Conservation (phyloP, 1,284 basidiomycete genomes). For the Afroboletus lepidellus region DNA sequence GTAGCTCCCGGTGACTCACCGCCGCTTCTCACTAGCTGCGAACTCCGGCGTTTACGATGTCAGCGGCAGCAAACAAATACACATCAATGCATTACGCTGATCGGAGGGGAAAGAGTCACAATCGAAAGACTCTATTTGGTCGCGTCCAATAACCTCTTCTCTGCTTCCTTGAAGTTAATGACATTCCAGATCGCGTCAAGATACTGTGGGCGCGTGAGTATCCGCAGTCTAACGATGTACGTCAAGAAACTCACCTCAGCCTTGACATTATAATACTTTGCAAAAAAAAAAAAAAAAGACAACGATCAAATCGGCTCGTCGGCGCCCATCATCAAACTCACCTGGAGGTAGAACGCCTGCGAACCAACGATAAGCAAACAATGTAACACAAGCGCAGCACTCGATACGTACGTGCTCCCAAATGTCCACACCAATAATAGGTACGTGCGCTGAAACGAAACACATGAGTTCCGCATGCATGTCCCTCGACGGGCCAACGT, state of each 20-base stretch:
- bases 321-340: conserved; percentile 16
- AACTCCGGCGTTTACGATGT: background rate
- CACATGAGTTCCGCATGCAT: conserved; percentile 5
- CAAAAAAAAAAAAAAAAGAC: conserved; percentile 7
- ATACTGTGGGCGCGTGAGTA: conserved; percentile 50
- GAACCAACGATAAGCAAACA: conserved; percentile 12
- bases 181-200: conserved; percentile 81
- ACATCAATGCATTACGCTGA: conserved; percentile 11
- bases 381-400: conserved; percentile 1
- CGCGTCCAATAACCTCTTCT: conserved; percentile 66
- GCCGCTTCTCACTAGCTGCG: background rate
- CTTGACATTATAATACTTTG: conserved; percentile 90
- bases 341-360: conserved; percentile 76
- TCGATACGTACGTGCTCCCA: conserved; percentile 80
- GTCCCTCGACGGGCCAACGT: conserved; percentile 20
- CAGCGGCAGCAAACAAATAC: background rate
- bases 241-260: conserved; percentile 63
- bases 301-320: conserved; percentile 1
- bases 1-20: background rate
- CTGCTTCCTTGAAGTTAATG: conserved; percentile 81
- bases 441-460: conserved; percentile 61
- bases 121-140: conserved; percentile 17
- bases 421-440: conserved; percentile 95
- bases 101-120: background rate
- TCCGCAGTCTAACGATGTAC: background rate